phyloP scores from a whole-genome alignment of 2,329 filamentous ascomycete genomes.

The Gnomoniopsis smithogilvyi region DNA sequence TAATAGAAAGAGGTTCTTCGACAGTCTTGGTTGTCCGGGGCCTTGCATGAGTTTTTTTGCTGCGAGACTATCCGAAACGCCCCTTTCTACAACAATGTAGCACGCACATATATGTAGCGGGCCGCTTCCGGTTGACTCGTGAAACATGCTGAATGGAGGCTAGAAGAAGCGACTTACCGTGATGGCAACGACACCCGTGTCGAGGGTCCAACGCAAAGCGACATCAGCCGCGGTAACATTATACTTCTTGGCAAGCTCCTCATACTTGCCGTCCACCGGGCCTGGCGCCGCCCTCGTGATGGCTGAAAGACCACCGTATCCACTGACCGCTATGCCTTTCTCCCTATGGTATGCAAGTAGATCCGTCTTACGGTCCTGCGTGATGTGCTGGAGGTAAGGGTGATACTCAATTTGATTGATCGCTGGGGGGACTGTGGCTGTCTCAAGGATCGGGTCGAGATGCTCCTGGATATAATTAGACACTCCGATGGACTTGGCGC shows the following conservation, averaged over 20 bases:
- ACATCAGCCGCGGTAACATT: slow-evolving; percentile 53
- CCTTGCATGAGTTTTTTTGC: too few relatives aligned
- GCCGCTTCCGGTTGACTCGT: too few relatives aligned
- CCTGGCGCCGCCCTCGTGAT: slow-evolving; percentile 46
- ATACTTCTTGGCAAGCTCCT: slow-evolving; percentile 50
- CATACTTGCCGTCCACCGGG: slow-evolving; percentile 50
- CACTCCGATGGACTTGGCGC: slow-evolving; percentile 66
- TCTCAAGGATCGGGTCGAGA: slow-evolving; percentile 48
- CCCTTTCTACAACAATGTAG: too few relatives aligned
- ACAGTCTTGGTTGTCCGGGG: too few relatives aligned
- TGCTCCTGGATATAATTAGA: slow-evolving; percentile 62
- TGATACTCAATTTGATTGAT: slow-evolving; percentile 76
- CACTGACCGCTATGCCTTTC: slow-evolving; percentile 47
- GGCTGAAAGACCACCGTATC: slow-evolving; percentile 51
- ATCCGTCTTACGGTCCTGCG: slow-evolving; percentile 23
- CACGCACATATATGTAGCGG: too few relatives aligned
- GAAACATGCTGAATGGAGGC: too few relatives aligned
- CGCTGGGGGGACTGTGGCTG: slow-evolving; percentile 57
- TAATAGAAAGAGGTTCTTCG: too few relatives aligned
- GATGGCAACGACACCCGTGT: slow-evolving; percentile 45
- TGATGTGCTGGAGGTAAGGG: slow-evolving; percentile 52
- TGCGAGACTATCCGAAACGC: too few relatives aligned
- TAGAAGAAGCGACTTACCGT: too few relatives aligned
- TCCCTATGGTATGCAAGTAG: slow-evolving; percentile 45
- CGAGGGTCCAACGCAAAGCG: slow-evolving; percentile 50